phyloP scores from a whole-genome alignment of 1,139 yeast species.

The Candida albicans region DNA sequence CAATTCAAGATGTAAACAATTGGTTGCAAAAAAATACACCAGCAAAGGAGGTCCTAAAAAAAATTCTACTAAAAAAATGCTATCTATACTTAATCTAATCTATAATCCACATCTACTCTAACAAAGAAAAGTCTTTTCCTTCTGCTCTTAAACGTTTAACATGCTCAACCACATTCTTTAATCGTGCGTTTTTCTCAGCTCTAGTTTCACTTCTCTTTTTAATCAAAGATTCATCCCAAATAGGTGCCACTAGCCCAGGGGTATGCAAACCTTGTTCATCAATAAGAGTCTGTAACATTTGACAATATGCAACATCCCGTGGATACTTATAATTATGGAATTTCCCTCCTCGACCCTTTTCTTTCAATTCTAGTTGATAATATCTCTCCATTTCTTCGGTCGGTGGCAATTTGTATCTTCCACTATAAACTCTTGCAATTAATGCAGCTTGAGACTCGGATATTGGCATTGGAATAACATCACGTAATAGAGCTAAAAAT shows the following conservation, averaged over 20 bases:
- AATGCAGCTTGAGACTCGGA: conserved; percentile 48
- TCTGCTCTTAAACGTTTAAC: conserved; percentile 20
- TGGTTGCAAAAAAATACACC: conserved; percentile 4
- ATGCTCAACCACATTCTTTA: conserved; percentile 19
- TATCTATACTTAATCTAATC: neutral
- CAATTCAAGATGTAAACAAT: neutral
- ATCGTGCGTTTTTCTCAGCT: conserved; percentile 21
- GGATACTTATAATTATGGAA: conserved; percentile 33
- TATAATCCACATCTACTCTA: neutral
- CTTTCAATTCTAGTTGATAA: conserved; percentile 20
- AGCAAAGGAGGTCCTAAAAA: neutral
- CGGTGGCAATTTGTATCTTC: conserved; percentile 38
- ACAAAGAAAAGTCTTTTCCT: conserved; percentile 17
- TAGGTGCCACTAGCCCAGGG: conserved; percentile 26
- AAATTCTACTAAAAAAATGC: neutral
- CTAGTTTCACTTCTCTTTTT: conserved; percentile 19
- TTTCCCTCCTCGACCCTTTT: conserved; percentile 24
- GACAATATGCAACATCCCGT: conserved; percentile 31
- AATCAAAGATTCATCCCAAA: conserved; percentile 25
- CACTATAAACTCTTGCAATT: conserved; percentile 43
- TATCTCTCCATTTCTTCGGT: conserved; percentile 28
- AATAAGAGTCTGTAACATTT: conserved; percentile 23
- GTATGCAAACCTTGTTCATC: conserved; percentile 16
- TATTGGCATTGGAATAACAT: conserved; percentile 48
- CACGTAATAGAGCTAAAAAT: conserved; percentile 38